Evolutionary conservation across 1,284 basidiomycete genomes (phyloP).

Genomic region (Trichosporon sp.): DNA sequence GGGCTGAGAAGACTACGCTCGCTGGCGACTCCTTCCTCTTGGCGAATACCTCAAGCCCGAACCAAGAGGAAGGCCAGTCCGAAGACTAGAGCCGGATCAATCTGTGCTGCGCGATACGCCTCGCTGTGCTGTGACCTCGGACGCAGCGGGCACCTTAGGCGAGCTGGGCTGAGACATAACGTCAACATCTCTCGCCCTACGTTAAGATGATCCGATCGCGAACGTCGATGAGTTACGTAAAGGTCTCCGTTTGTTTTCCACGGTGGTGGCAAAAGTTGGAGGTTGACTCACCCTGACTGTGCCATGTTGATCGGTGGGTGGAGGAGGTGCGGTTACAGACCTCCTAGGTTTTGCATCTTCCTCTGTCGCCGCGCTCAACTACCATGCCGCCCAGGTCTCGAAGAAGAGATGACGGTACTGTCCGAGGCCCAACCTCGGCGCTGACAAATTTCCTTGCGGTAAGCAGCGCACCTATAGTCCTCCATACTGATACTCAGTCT

Average conservation of each 20-base stretch:
- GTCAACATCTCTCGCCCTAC: too few relatives aligned
- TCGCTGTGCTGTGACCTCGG: constrained; percentile 28
- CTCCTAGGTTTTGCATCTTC: neutral
- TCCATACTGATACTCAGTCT: constrained; percentile 37
- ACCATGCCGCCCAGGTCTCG: constrained; percentile 22
- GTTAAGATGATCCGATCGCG: too few relatives aligned
- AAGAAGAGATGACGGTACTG: constrained; percentile 43
- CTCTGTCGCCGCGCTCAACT: neutral
- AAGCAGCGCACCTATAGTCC: constrained; percentile 40
- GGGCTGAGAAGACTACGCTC: constrained; percentile 3
- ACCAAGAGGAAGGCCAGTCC: constrained; percentile 4
- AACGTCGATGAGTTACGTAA: too few relatives aligned
- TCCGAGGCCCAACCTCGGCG: constrained; percentile 86
- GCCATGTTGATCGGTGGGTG: constrained; percentile 3
- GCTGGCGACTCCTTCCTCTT: constrained; percentile 1
- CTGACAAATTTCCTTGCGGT: constrained; percentile 88
- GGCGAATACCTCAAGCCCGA: neutral
- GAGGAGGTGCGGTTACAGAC: constrained; percentile 1
- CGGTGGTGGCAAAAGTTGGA: constrained; percentile 16
- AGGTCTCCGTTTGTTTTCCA: neutral
- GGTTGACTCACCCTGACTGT: constrained; percentile 19
- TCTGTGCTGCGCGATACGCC: constrained; percentile 35
- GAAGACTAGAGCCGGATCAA: constrained; percentile 10
- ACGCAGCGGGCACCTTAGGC: constrained; percentile 34
- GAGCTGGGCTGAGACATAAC: constrained; percentile 23